Base-by-base conservation (phyloP, 192 early-diverging fungal species). In the Entomortierella lignicola region DNA sequence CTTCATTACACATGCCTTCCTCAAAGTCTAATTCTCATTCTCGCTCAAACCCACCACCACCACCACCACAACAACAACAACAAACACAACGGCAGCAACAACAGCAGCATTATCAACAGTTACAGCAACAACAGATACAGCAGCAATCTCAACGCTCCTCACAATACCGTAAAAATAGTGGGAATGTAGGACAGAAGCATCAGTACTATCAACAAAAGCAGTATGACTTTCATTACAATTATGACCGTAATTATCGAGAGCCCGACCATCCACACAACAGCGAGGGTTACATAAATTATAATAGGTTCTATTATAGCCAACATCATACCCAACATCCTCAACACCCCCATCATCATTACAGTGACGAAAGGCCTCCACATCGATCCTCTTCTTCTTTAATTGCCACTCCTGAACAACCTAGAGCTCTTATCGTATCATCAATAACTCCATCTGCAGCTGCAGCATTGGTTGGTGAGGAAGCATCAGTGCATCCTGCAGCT, bases 181-280 rank as follows among this genome's bases (percentile, higher is more conserved):
- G 71, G 25, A 59, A 60, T 26, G 29, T 30, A 31, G 64, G 54
- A 11, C 72, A 61, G 48, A 74, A 66, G 59, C 64, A 67, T 29
- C 72, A 60, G 27, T 44, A 61, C 25, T 60, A 55, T 39, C 64
- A 67, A 2, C 66, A 69, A 25, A 65, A 77, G 17, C 64, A 53
- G 15, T 56, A 54, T 52, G n/a, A 42, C 18, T 51, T 37, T 44
- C 64, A 27, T 18, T 37, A 26, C n/a, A 60, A 41, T 57, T 57
- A 32, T 23, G 55, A 57, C 20, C 55, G 20, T 8, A 37, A n/a
- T 37, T 57, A 57, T 57, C 26, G 32, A 20, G 55, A 57, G 32
- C 55, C 55, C 4, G 55, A 57, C 13, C 55, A 57, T 57, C 55
- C 55, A 32, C 55, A 57, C 32, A 57, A n/a, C n/a, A n/a, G n/a